phyloP scores from a whole-genome alignment of 371 early-diverging fungal genomes.

The Apophysomyces elegans region DNA sequence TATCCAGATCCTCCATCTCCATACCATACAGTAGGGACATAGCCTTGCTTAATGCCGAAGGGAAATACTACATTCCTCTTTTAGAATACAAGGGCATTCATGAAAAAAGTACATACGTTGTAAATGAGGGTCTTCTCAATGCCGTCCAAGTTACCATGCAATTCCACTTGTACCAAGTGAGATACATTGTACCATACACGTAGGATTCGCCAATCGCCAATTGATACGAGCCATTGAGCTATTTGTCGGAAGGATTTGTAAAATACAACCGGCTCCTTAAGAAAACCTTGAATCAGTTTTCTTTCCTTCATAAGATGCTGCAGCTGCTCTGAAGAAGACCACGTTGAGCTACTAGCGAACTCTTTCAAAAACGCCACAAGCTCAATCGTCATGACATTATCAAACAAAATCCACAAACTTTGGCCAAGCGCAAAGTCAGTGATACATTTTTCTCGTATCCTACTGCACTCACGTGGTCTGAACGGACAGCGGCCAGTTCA shows the following conservation, averaged over 20 bases:
- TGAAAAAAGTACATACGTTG: neutral
- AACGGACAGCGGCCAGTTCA: neutral
- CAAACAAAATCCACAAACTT: neutral
- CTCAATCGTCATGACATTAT: neutral
- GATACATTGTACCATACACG: neutral
- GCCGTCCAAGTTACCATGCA: too few relatives aligned
- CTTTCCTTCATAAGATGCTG: neutral
- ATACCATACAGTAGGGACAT: neutral
- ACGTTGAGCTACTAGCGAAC: neutral
- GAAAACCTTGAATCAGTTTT: neutral
- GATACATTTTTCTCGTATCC: neutral
- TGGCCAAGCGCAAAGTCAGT: neutral
- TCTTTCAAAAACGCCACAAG: neutral
- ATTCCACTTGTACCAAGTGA: neutral
- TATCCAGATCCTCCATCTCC: neutral
- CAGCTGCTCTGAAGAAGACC: neutral
- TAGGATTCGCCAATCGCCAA: neutral
- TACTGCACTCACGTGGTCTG: neutral
- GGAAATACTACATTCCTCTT: neutral
- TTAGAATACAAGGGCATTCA: neutral
- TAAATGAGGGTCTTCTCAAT: neutral
- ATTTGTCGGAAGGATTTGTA: neutral
- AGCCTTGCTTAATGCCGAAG: neutral
- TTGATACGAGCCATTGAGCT: neutral
- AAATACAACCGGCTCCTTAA: neutral